These are phyloP conservation scores for Candida krabiensis DNA, from an alignment of 805 yeast species.

Conservation along the genomic window DNA sequence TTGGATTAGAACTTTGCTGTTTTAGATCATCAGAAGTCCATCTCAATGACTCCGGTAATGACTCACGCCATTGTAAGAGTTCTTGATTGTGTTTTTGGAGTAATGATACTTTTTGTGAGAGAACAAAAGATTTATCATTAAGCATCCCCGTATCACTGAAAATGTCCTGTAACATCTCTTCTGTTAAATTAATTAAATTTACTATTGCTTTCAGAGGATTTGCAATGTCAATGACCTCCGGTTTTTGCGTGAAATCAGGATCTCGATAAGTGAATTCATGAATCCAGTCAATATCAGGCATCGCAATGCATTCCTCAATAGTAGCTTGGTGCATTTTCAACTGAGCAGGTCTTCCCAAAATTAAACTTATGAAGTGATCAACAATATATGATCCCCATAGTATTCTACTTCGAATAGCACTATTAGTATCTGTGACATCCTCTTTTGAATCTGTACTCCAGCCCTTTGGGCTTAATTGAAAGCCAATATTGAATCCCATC, in stretches of 20 bases:
- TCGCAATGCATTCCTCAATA: conserved; percentile 55
- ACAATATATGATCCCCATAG: conserved; percentile 69
- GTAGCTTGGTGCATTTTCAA: conserved; percentile 58
- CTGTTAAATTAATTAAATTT: conserved; percentile 43
- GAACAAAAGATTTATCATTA: conserved; percentile 3
- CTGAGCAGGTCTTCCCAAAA: conserved; percentile 58
- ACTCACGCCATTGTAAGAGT: conserved; percentile 45
- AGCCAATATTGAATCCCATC: conserved; percentile 66
- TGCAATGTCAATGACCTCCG: conserved; percentile 35
- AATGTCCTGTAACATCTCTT: conserved; percentile 44
- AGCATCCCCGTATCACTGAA: conserved; percentile 26
- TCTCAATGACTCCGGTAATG: conserved; percentile 46
- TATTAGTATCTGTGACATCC: conserved; percentile 47
- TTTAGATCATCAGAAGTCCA: conserved; percentile 47
- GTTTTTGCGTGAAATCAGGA: neutral
- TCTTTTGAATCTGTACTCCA: conserved; percentile 45
- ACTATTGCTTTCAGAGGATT: conserved; percentile 44
- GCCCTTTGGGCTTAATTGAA: conserved; percentile 59
- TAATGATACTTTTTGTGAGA: conserved; percentile 4
- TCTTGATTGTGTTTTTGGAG: conserved; percentile 46
- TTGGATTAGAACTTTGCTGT: conserved; percentile 51
- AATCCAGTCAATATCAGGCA: conserved; percentile 65
- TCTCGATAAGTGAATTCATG: conserved; percentile 50
- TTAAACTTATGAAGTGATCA: conserved; percentile 60
- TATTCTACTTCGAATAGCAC: conserved; percentile 56